Evolutionary conservation across 768 basidiomycete genomes (phyloP).

Genomic region (Psilocybe cubensis): DNA sequence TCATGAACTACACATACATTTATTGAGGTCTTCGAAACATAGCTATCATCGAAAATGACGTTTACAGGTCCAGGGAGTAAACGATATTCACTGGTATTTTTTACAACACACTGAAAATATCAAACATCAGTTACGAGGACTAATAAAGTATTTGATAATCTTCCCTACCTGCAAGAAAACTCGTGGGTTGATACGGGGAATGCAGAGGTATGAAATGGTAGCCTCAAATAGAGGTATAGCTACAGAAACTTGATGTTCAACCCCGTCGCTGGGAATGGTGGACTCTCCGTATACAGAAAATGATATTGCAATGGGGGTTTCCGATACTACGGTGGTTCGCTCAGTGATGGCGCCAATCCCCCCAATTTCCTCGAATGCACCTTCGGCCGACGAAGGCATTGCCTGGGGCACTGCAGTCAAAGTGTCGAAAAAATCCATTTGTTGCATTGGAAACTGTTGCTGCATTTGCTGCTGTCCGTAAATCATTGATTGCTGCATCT

Average conservation of each 20-base stretch:
- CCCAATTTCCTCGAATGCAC: slow-evolving; percentile 36
- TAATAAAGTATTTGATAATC: neutral
- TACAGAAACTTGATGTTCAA: slow-evolving; percentile 57
- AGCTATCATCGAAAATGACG: slow-evolving; percentile 60
- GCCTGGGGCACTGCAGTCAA: no score
- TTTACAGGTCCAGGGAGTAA: slow-evolving; percentile 57
- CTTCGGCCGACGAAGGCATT: no score
- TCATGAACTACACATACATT: slow-evolving; percentile 29
- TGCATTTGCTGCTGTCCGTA: no score
- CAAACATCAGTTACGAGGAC: neutral
- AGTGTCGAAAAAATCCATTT: no score
- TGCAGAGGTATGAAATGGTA: slow-evolving; percentile 47
- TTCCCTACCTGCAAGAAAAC: slow-evolving; percentile 52
- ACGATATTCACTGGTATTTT: slow-evolving; percentile 61
- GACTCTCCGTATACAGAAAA: slow-evolving; percentile 55
- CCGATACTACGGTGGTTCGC: slow-evolving; percentile 46
- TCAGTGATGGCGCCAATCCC: slow-evolving; percentile 28
- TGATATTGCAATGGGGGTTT: slow-evolving; percentile 55
- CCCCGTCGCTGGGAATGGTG: slow-evolving; percentile 57
- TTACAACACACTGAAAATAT: slow-evolving; percentile 52
- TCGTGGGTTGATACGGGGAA: slow-evolving; percentile 52
- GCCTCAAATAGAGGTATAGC: slow-evolving; percentile 51
- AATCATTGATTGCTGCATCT: no score
- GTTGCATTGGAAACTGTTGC: no score
- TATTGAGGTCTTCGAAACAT: slow-evolving; percentile 57